These are phyloP conservation scores for Termitomyces sp. DNA, from an alignment of 768 basidiomycete species.

Conservation along the genomic window DNA sequence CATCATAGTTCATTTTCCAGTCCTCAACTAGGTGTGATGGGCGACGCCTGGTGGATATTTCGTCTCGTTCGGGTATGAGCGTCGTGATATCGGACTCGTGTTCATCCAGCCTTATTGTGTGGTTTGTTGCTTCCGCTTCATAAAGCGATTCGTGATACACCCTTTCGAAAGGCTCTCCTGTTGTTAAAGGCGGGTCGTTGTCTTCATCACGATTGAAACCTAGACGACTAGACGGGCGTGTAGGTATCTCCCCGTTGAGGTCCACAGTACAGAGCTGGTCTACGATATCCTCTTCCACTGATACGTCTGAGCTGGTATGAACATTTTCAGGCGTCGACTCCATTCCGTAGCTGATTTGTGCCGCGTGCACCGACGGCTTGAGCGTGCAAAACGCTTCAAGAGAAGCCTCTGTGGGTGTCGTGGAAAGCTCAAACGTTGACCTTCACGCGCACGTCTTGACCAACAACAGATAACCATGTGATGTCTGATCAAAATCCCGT, in stretches of 20 bases:
- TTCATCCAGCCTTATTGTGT: neutral
- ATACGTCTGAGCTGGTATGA: neutral
- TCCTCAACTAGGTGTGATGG: slow-evolving; percentile 10
- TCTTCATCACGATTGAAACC: slow-evolving; percentile 31
- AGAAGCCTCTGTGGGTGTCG: neutral
- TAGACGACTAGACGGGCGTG: slow-evolving; percentile 44
- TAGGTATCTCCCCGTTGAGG: slow-evolving; percentile 23
- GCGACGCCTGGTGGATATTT: neutral
- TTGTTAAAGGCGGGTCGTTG: slow-evolving; percentile 3
- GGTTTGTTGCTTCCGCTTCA: slow-evolving; percentile 2
- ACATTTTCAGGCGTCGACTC: neutral
- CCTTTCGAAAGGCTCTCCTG: slow-evolving; percentile 1
- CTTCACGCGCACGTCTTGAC: neutral
- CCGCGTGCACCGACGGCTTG: slow-evolving; percentile 8
- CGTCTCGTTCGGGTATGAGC: slow-evolving; percentile 5
- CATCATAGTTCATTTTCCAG: slow-evolving; percentile 8
- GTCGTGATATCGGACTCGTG: slow-evolving; percentile 19
- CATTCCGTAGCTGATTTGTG: slow-evolving; percentile 1
- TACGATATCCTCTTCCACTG: slow-evolving; percentile 20
- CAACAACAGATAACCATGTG: slow-evolving; percentile 9
- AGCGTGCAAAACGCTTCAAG: neutral
- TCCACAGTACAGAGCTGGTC: slow-evolving; percentile 14
- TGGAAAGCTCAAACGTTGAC: neutral
- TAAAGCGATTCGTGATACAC: neutral
- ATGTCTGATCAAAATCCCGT: slow-evolving; percentile 2